These are phyloP conservation scores for Ceratocystis papillata DNA, from an alignment of 2,329 filamentous ascomycete genomes.

Conservation along the genomic window DNA sequence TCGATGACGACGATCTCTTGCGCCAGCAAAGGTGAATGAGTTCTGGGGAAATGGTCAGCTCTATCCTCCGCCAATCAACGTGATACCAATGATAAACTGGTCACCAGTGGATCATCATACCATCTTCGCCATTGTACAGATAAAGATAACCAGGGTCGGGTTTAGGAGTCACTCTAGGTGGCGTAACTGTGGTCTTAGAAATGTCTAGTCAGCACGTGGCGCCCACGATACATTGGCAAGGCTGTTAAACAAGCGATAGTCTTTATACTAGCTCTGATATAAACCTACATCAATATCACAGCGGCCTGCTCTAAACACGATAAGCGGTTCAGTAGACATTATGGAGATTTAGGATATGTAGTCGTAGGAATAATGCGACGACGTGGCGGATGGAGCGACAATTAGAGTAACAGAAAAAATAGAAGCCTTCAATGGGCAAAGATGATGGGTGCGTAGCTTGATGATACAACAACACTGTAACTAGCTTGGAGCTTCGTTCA, in stretches of 20 bases:
- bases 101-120: slow-evolving; percentile 33
- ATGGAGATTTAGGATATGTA: slow-evolving; percentile 26
- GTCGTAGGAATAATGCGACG: neutral
- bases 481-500: slow-evolving; percentile 15
- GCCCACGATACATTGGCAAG: slow-evolving; percentile 16
- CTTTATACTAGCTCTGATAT: neutral
- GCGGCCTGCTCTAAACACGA: slow-evolving; percentile 91
- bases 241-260: slow-evolving; percentile 8
- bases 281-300: slow-evolving; percentile 69
- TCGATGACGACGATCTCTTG: slow-evolving; percentile 58
- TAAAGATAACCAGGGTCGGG: slow-evolving; percentile 77
- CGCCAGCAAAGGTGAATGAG: slow-evolving; percentile 97
- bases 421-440: neutral
- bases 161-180: slow-evolving; percentile 62
- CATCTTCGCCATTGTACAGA: slow-evolving; percentile 76
- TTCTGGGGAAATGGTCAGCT: slow-evolving; percentile 40
- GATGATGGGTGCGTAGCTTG: neutral
- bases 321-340: slow-evolving; percentile 78
- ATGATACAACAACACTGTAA: slow-evolving; percentile 11
- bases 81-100: neutral
- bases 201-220: slow-evolving; percentile 13
- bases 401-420: neutral
- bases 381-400: neutral
- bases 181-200: slow-evolving; percentile 35
- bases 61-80: neutral